Evolutionary conservation across 352 stramenopile species (phyloP).

Genomic region (Globisporangium recalcitrans): DNA sequence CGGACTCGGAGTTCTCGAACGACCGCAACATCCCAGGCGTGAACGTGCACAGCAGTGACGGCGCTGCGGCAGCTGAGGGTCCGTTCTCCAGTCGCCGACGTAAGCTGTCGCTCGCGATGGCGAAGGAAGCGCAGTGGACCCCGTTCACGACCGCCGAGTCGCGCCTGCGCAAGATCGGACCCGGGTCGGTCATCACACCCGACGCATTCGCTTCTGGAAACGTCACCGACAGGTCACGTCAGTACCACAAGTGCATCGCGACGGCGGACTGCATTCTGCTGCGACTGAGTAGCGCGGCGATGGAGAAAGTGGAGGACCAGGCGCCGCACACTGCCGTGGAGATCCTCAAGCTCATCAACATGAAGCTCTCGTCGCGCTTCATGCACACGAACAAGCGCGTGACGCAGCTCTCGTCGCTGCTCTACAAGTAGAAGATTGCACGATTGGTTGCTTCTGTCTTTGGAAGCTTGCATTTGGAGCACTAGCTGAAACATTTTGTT

Average conservation of each 20-base stretch:
- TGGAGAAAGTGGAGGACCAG: conserved; percentile 49
- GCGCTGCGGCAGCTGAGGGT: background rate
- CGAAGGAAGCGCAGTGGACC: conserved; percentile 53
- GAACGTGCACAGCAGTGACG: conserved; percentile 10
- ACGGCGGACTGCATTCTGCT: conserved; percentile 62
- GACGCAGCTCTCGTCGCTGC: conserved; percentile 67
- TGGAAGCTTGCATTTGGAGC: background rate
- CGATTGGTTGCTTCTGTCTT: background rate
- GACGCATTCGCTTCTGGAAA: conserved; percentile 22
- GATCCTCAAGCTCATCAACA: conserved; percentile 70
- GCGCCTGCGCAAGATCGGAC: conserved; percentile 67
- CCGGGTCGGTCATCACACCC: conserved; percentile 66
- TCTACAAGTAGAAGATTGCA: conserved; percentile 51
- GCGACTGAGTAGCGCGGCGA: conserved; percentile 45
- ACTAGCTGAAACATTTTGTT: background rate
- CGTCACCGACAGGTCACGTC: conserved; percentile 13
- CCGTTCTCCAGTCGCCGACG: conserved; percentile 12
- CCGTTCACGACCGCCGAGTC: conserved; percentile 60
- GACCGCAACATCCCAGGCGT: conserved; percentile 56
- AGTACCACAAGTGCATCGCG: conserved; percentile 60
- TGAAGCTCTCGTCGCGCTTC: conserved; percentile 52
- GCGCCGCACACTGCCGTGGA: conserved; percentile 64
- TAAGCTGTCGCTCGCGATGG: conserved; percentile 35
- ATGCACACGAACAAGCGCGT: conserved; percentile 71
- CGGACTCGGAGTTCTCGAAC: conserved; percentile 58